Evolutionary conservation across 768 basidiomycete species (phyloP).

Genomic region (Aureoboletus auriporus): DNA sequence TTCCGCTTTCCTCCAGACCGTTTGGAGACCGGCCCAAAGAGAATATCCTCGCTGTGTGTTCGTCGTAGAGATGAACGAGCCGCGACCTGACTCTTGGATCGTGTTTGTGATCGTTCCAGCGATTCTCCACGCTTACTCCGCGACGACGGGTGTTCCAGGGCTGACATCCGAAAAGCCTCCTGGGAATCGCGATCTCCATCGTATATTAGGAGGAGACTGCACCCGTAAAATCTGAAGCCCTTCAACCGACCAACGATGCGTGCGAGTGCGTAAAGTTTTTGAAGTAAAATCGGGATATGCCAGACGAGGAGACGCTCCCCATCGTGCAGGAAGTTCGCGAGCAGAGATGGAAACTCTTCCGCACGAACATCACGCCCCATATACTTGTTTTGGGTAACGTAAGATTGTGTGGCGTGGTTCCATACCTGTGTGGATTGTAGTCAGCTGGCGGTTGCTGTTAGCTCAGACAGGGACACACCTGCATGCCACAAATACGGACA

Average conservation of each 20-base stretch:
- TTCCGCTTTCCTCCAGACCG: constrained; percentile 64
- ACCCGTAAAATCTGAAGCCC: constrained; percentile 98
- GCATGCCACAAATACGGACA: constrained; percentile 96
- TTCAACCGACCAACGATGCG: constrained; percentile 84
- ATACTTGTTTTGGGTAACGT: constrained; percentile 94
- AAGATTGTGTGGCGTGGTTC: constrained; percentile 80
- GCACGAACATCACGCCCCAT: constrained; percentile 86
- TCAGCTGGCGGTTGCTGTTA: constrained; percentile 3
- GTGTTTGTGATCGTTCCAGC: constrained; percentile 51
- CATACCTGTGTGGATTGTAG: constrained; percentile 62
- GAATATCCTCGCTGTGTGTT: constrained; percentile 76
- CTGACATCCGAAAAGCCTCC: constrained; percentile 60
- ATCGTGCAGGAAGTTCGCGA: constrained; percentile 81
- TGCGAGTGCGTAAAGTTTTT: constrained; percentile 92
- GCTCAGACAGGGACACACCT: constrained; percentile 54
- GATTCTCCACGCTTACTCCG: constrained; percentile 77
- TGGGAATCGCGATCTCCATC: constrained; percentile 92
- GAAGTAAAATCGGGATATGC: constrained; percentile 88
- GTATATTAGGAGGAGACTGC: constrained; percentile 94
- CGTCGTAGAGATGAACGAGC: constrained; percentile 54
- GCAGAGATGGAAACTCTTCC: constrained; percentile 77
- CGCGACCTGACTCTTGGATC: constrained; percentile 40
- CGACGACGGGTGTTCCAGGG: constrained; percentile 59
- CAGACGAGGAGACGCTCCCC: constrained; percentile 81
- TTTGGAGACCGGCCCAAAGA: constrained; percentile 62